Percentiles rank a stretch among this genome's conserved stretches.
Evolutionary conservation across 495 filamentous ascomycete species (phyloP).

Genomic region (Penicillium malachiteum): DNA sequence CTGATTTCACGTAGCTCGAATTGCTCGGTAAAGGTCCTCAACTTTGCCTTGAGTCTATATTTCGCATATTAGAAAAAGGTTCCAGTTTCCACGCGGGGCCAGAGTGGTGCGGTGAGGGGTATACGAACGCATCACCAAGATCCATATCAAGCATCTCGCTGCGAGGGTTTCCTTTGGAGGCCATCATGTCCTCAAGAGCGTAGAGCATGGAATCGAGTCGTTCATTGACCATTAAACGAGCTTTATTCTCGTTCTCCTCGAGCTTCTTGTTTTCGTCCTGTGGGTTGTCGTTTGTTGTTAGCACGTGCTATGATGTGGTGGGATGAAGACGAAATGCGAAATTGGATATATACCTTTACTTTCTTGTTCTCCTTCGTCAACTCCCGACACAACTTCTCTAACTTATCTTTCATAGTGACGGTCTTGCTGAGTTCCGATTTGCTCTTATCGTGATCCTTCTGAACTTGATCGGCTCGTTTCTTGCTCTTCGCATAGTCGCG

Average conservation of each 20-base stretch:
- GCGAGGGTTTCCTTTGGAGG: constrained; percentile 73
- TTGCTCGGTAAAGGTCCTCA: constrained; percentile 92
- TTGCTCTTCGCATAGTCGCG: constrained; percentile 93
- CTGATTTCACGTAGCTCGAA: constrained; percentile 92
- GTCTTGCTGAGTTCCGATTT: constrained; percentile 86
- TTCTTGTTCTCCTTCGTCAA: constrained; percentile 95
- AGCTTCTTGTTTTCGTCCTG: constrained; percentile 90
- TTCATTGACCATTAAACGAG: constrained; percentile 79
- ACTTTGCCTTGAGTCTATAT: constrained; percentile 77
- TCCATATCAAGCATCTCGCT: constrained; percentile 75
- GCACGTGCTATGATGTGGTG: no score
- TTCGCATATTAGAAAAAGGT: not conserved
- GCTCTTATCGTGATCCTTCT: constrained; percentile 92
- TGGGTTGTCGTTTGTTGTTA: no score
- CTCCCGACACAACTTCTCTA: constrained; percentile 92
- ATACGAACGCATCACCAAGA: constrained; percentile 74
- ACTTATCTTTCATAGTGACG: constrained; percentile 82
- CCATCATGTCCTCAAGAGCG: constrained; percentile 78
- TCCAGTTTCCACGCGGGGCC: not conserved
- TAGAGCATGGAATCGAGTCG: constrained; percentile 71
- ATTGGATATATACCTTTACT: constrained; percentile 66
- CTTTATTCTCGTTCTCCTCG: constrained; percentile 76
- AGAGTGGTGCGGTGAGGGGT: not conserved
- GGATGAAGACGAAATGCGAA: not conserved
- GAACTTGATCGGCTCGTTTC: constrained; percentile 89